These are phyloP conservation scores for Pleurotus cornucopiae DNA, from an alignment of 768 basidiomycete genomes.

Conservation along the genomic window DNA sequence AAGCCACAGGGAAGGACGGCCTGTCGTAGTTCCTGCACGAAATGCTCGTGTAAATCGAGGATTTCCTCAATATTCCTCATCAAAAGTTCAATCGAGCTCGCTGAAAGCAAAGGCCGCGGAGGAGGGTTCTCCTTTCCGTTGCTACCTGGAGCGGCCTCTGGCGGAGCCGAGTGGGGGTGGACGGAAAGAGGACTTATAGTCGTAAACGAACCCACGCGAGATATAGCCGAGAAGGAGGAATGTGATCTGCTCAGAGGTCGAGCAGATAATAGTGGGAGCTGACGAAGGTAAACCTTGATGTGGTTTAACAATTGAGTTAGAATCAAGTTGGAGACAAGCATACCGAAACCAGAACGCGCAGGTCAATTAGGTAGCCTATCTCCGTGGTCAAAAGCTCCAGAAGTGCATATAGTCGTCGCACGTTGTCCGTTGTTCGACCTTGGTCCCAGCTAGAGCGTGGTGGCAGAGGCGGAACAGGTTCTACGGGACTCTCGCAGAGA, in stretches of 20 bases:
- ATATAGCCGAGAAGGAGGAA: slow-evolving; percentile 37
- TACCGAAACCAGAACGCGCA: slow-evolving; percentile 75
- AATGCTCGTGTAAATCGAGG: slow-evolving; percentile 62
- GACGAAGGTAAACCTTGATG: slow-evolving; percentile 60
- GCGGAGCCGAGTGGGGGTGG: slow-evolving; percentile 2
- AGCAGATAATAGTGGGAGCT: slow-evolving; percentile 44
- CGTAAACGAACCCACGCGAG: slow-evolving; percentile 41
- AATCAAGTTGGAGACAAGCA: slow-evolving; percentile 13
- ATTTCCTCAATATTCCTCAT: slow-evolving; percentile 68
- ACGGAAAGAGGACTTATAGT: slow-evolving; percentile 17
- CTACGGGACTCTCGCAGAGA: slow-evolving; percentile 9
- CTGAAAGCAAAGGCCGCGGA: slow-evolving; percentile 50
- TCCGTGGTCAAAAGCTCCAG: slow-evolving; percentile 86
- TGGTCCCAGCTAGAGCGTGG: slow-evolving; percentile 12
- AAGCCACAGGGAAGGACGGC: slow-evolving; percentile 52
- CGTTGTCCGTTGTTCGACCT: slow-evolving; percentile 39
- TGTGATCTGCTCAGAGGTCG: slow-evolving; percentile 32
- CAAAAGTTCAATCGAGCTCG: slow-evolving; percentile 52
- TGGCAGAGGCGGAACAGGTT: slow-evolving; percentile 19
- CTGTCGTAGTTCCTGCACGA: slow-evolving; percentile 50
- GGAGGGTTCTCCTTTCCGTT: slow-evolving; percentile 24
- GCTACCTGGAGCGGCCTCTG: not conserved
- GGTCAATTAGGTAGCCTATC: slow-evolving; percentile 72
- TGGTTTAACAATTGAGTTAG: not conserved
- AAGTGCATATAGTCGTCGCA: slow-evolving; percentile 67